Percentiles rank a stretch among this genome's conserved stretches.
phyloP scores from a whole-genome alignment of 768 basidiomycete genomes.

The Harrya chromipes region DNA sequence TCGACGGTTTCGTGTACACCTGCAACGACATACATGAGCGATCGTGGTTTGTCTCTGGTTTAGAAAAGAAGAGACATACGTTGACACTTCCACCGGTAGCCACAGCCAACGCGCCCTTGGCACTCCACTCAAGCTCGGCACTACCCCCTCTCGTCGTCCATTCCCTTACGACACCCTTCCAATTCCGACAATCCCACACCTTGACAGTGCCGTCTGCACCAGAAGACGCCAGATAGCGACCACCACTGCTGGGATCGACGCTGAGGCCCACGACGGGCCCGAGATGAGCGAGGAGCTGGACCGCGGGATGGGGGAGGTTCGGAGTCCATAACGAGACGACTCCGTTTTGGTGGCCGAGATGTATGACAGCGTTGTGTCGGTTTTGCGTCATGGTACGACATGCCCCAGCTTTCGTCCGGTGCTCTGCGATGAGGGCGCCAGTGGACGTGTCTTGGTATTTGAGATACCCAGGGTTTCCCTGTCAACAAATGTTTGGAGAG shows the following conservation, averaged over 20 bases:
- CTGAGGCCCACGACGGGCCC: conserved; percentile 81
- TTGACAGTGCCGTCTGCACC: conserved; percentile 89
- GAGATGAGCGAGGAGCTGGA: conserved; percentile 87
- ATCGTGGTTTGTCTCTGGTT: no score
- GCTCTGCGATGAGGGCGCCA: conserved; percentile 79
- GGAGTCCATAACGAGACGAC: conserved; percentile 97
- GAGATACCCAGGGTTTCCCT: conserved; percentile 87
- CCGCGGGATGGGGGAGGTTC: conserved; percentile 86
- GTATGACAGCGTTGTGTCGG: conserved; percentile 87
- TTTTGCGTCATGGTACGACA: conserved; percentile 89
- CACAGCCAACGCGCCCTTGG: conserved; percentile 77
- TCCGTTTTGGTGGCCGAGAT: conserved; percentile 94
- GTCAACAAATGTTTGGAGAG: not conserved
- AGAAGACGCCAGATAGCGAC: conserved; percentile 87
- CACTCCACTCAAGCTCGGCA: conserved; percentile 80
- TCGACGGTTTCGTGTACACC: conserved; percentile 71
- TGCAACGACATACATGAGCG: conserved; percentile 24
- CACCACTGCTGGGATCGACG: conserved; percentile 82
- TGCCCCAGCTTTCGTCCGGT: conserved; percentile 86
- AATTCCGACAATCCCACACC: conserved; percentile 96
- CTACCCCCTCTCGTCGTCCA: conserved; percentile 70
- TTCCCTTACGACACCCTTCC: conserved; percentile 83
- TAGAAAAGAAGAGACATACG: conserved; percentile 41
- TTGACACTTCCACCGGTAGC: conserved; percentile 83
- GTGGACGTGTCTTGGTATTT: conserved; percentile 98